Evolutionary conservation across 2,329 filamentous ascomycete species (phyloP), one percentile per base, ranked within the genome.

Genomic region (Sphaerulina musiva): DNA sequence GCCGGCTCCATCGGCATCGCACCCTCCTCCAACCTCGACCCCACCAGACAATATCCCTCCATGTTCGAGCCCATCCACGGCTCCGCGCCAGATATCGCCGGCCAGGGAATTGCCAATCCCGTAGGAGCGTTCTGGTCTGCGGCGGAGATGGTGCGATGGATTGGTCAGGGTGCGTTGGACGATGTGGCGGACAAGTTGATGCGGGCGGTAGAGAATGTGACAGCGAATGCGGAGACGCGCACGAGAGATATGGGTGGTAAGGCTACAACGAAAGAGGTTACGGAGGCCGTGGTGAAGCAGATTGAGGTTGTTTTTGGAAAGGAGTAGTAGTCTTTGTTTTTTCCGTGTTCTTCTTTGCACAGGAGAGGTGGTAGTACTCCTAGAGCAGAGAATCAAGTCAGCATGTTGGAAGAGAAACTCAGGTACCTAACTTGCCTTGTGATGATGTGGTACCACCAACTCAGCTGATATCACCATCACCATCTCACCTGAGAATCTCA

Each of bases 1-100:
- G 84, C 84, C 2, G 85, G 85, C 0, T 84, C 80, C 2, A 87
- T 88, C 56, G 84, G 85, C 7, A 87, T 89, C 54, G 85, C 85
- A 3, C 84, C 85, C 2, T 86, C 84, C 0, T 82, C 79, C 41
- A 88, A 87, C 61, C 72, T 87, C 1, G 84, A 87, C 59, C 84
- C 84, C 1, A 82, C 78, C 1, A 72, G 80, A 12, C 64, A 77
- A 59, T 78, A 81, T 56, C 82, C 82, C 0, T 78, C 74, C 50
- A 81, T 83, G 78, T 83, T 83, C 57, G 80, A 83, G 70, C 80
- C 80, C 0, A 81, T 83, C 50, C 79, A 82, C 61, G 60, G 60
- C 46, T 60, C 59, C 1, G 60, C 60, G 7, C 59, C 61, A 42
- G 83, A 85, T 58, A 85, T 86, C 51, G 80, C 79, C 1, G 82